A percentile compares a stretch with the other conserved stretches of the same genome.
Conservation (phyloP, 2,329 filamentous ascomycete genomes). For the Claviceps purpurea region DNA sequence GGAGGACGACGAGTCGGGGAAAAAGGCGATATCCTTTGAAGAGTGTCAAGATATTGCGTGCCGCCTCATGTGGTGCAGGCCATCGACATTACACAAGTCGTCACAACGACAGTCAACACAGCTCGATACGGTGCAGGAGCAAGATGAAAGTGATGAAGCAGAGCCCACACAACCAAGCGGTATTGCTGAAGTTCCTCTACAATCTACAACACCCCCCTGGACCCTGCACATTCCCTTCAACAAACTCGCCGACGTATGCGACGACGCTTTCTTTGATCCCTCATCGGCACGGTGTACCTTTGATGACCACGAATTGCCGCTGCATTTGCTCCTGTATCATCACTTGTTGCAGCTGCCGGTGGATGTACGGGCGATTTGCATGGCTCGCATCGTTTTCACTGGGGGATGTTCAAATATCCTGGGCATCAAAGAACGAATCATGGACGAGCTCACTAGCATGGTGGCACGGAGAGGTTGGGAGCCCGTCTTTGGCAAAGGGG, state of each 20-base stretch:
- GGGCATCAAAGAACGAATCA: slow-evolving; percentile 63
- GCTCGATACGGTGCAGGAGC: slow-evolving; percentile 39
- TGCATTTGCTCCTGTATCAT: slow-evolving; percentile 65
- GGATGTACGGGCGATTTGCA: slow-evolving; percentile 73
- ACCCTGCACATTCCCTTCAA: slow-evolving; percentile 55
- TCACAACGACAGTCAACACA: slow-evolving; percentile 25
- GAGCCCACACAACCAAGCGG: slow-evolving; percentile 14
- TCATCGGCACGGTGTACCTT: slow-evolving; percentile 40
- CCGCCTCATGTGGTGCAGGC: slow-evolving; percentile 63
- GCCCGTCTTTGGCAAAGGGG: slow-evolving; percentile 55
- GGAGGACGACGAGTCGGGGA: slow-evolving; percentile 15
- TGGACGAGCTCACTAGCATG: slow-evolving; percentile 59
- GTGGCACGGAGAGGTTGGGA: slow-evolving; percentile 65
- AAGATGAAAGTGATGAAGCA: slow-evolving; percentile 37
- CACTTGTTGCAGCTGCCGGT: slow-evolving; percentile 62
- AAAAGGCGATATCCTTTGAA: slow-evolving; percentile 48
- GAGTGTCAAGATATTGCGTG: slow-evolving; percentile 70
- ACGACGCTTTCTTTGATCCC: slow-evolving; percentile 58
- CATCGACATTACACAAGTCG: slow-evolving; percentile 16
- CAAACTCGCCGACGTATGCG: slow-evolving; percentile 59
- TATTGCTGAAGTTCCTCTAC: slow-evolving; percentile 30
- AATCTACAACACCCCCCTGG: slow-evolving; percentile 33
- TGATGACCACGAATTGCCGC: slow-evolving; percentile 75
- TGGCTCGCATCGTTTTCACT: slow-evolving; percentile 77
- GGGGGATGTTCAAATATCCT: slow-evolving; percentile 69